Percentiles rank a stretch among this genome's conserved stretches.
Evolutionary conservation across 345 rosid species (phyloP).

Genomic region (Heritiera littoralis): DNA sequence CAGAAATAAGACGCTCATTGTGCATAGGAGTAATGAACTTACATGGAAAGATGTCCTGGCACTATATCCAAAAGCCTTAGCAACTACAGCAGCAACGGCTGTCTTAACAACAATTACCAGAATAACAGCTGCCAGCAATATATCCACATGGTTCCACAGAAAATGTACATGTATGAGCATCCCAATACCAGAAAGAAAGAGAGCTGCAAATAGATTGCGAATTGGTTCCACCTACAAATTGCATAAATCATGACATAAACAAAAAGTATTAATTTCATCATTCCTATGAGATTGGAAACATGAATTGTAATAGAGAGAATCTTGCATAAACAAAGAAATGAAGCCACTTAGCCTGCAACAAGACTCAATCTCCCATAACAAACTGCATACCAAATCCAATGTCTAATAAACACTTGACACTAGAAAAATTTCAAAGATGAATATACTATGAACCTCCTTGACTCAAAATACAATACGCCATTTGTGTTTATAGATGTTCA

Average conservation of each 20-base stretch:
- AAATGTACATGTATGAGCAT: constrained; percentile 93
- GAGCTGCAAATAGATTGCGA: constrained; percentile 92
- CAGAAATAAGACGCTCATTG: neutral
- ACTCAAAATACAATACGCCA: too few species aligned
- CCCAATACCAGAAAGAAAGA: constrained; percentile 92
- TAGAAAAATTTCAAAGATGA: too few species aligned
- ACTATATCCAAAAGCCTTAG: constrained; percentile 77
- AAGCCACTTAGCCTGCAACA: too few species aligned
- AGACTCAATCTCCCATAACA: too few species aligned
- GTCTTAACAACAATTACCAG: constrained; percentile 87
- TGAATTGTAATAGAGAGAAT: too few species aligned
- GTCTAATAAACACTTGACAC: too few species aligned
- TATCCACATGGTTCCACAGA: constrained; percentile 95
- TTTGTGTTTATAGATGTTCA: too few species aligned
- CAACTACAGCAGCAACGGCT: constrained; percentile 60
- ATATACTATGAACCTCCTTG: too few species aligned
- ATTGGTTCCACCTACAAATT: constrained; percentile 86
- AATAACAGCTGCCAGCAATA: constrained; percentile 90
- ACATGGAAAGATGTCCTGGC: constrained; percentile 79
- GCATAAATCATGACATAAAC: constrained; percentile 6
- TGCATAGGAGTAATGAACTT: constrained; percentile 34
- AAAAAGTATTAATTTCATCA: constrained; percentile 4
- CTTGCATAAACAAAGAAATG: too few species aligned
- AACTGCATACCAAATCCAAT: too few species aligned
- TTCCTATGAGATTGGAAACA: neutral